Percentiles rank a stretch among this genome's conserved stretches.
phyloP scores from a whole-genome alignment of 2,329 filamentous ascomycete genomes.

The Drechslerella dactyloides region DNA sequence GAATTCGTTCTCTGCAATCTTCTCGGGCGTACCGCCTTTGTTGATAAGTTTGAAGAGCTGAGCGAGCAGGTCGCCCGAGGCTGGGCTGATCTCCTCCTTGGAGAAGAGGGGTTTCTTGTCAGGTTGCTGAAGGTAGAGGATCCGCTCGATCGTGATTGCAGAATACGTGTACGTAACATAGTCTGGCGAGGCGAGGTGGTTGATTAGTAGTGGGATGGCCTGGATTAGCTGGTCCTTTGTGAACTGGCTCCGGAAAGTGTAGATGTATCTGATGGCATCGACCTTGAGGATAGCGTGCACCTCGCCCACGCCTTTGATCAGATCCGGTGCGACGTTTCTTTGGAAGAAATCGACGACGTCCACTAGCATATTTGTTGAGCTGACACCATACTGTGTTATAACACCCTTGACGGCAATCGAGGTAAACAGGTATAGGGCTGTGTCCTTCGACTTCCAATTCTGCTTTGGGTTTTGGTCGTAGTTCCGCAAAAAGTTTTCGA shows the following conservation, averaged over 20 bases:
- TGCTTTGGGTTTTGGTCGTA: constrained; percentile 71
- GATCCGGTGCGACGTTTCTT: constrained; percentile 85
- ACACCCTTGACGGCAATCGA: constrained; percentile 95
- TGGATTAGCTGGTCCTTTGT: constrained; percentile 90
- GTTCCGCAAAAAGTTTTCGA: constrained; percentile 78
- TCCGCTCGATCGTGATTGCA: constrained; percentile 92
- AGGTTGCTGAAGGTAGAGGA: constrained; percentile 82
- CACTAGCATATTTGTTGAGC: constrained; percentile 83
- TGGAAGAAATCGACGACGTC: constrained; percentile 96
- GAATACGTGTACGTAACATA: constrained; percentile 98
- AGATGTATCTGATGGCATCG: constrained; percentile 96
- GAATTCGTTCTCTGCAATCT: constrained; percentile 98
- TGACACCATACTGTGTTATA: constrained; percentile 79
- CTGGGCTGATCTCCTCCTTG: constrained; percentile 78
- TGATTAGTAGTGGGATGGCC: constrained; percentile 86
- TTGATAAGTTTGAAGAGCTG: constrained; percentile 92
- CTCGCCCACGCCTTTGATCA: constrained; percentile 69
- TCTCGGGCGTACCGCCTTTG: constrained; percentile 80
- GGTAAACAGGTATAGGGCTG: constrained; percentile 94
- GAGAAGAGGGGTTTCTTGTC: constrained; percentile 74
- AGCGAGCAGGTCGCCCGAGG: constrained; percentile 79
- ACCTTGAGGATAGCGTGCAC: constrained; percentile 89
- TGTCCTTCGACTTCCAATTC: constrained; percentile 98
- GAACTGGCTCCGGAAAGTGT: constrained; percentile 93
- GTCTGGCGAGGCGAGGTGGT: constrained; percentile 85